Evolutionary conservation across 2,329 filamentous ascomycete genomes (phyloP), one percentile per base, ranked within the genome.

Genomic region (Rasamsonia emersonii): DNA sequence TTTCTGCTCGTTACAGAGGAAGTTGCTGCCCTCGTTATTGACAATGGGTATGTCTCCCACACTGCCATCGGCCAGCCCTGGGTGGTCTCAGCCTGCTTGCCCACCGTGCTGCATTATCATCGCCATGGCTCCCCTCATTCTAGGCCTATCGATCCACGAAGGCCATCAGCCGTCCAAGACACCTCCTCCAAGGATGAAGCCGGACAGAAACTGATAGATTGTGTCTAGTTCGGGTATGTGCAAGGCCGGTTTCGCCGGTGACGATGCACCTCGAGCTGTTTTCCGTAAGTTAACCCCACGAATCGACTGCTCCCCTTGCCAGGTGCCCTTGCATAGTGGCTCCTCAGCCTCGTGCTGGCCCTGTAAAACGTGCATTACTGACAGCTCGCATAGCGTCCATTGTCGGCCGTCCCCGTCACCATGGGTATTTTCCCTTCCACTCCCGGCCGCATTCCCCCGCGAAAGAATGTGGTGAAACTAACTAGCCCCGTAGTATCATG

Each of bases 201-300:
- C 17, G 30, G 23, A 18, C 29, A 41, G 43, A 45, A 33, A 28
- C 50, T 54, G 42, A 54, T 47, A 30, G 32, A 32, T 45, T 49
- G 36, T 49, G 39, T 59, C 45, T 67, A 96, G 89, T 82, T 96
- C 91, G 72, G 91, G 91, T 80, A 96, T 98, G 91, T 98, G 91
- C 77, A 98, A 98, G 79, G 91, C 91, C 82, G 91, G 91, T 88
- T 98, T 98, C 74, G 91, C 91, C 77, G 91, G 91, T 86, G 91
- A 98, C 65, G 91, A 98, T 83, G 91, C 91, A 73, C 91, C 91
- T 67, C 82, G 91, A 79, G 91, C 91, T 73, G 91, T 98, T 67
- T 98, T 98, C 81, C 91, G 89, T 96, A 83, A 94, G 89, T 88
- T 42, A 49, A 43, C 49, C 46, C 50, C 45, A 38, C 43, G n/a